A percentile compares a stretch with the other conserved stretches of the same genome.
These are phyloP conservation scores for Coelastrella sp. DNA, from an alignment of 139 green algal genomes.

Conservation along the genomic window DNA sequence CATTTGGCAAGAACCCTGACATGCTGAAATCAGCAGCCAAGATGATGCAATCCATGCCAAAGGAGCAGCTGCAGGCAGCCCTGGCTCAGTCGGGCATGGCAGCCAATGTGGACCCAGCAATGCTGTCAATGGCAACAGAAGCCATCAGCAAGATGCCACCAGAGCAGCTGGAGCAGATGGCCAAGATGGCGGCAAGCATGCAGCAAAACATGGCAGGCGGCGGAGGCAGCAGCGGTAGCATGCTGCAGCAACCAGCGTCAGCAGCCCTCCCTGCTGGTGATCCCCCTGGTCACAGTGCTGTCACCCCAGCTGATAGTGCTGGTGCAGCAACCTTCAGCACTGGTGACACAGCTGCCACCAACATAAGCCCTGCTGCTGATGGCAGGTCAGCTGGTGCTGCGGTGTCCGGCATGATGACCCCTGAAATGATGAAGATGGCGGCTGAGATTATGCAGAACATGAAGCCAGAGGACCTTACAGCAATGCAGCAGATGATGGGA, in stretches of 20 bases:
- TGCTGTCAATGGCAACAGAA: conserved; percentile 13
- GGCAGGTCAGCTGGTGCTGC: background rate
- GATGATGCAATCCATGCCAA: conserved; percentile 42
- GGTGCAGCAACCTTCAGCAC: background rate
- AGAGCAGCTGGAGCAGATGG: conserved; percentile 40
- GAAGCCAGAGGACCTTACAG: conserved; percentile 50
- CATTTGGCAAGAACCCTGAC: conserved; percentile 23
- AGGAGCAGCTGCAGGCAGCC: conserved; percentile 46
- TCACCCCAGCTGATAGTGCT: background rate
- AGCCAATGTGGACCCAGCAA: background rate
- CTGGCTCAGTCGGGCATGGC: conserved; percentile 42
- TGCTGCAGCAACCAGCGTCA: conserved; percentile 16
- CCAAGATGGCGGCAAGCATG: background rate
- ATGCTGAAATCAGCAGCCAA: conserved; percentile 36
- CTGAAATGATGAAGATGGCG: conserved; percentile 44
- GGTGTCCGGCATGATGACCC: conserved; percentile 27
- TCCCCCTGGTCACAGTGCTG: background rate
- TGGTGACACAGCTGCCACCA: background rate
- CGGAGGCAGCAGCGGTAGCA: background rate
- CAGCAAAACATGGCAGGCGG: background rate
- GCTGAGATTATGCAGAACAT: conserved; percentile 65
- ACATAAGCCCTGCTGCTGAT: background rate
- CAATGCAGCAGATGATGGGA: conserved; percentile 51
- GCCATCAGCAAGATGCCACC: conserved; percentile 24
- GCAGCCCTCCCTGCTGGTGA: background rate